Base-by-base conservation (phyloP, 768 basidiomycete genomes). In the Lactarius vividus region DNA sequence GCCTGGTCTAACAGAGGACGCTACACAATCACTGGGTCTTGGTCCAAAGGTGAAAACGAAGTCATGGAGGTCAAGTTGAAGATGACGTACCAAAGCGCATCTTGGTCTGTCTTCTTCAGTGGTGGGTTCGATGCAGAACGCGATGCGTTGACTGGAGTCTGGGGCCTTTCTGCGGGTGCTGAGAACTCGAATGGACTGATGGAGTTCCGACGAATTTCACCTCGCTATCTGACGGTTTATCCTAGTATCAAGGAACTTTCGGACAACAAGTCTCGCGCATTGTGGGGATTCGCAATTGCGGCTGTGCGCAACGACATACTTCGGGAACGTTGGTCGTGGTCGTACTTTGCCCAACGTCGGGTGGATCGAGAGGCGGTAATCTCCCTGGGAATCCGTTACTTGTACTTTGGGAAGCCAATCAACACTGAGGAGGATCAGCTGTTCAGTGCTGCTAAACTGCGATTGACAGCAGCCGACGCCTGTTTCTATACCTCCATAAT, bases 221-320 rank as follows among this genome's bases (percentile, higher is more conserved):
- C 75, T 6, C 69, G 67, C 35, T 46, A 72, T 33, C 57, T 75
- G 35, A 61, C 72, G 5, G 73, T 73, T 39, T 64, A 67, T 28
- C 75, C 76, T 2, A 59, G 71, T 5, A 71, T 74, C n/a, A 52
- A 66, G 11, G 71, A 69, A 35, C 65, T 75, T 29, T 52, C 58
- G 26, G 54, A 57, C 18, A 73, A 73, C 63, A 71, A 67, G 56
- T 28, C 75, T 7, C 72, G 71, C 9, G 73, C 74, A 6, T 58
- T 73, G 23, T 78, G 76, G 77, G 62, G 53, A 9, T 77, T 71
- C 54, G 77, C 77, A 11, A 72, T 74, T 33, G 42, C 42, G 0
- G 73, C 75, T 7, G 71, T 73, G 3, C 57, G 58, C 11, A 58
- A 66, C 39, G 64, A 71, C 16, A 54, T 78, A 4, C 70, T 72